Percentiles rank a stretch among this genome's conserved stretches.
These are phyloP conservation scores for Cercospora zeae-maydis DNA, from an alignment of 2,329 filamentous ascomycete species.

Conservation along the genomic window DNA sequence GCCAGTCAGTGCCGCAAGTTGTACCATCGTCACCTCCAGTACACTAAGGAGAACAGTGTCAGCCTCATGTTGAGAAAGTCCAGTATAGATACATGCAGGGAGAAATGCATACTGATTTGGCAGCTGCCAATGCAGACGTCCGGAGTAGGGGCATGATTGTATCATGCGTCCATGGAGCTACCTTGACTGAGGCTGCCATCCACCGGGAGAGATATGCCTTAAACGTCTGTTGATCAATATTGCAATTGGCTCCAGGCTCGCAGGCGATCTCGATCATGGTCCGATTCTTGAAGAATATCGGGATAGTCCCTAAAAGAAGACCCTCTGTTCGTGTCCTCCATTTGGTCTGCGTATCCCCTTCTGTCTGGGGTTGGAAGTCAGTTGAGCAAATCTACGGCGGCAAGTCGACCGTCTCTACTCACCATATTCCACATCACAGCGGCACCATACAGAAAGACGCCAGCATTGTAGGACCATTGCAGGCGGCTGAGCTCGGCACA, in stretches of 20 bases:
- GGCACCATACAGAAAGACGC: constrained; percentile 45
- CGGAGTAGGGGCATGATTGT: constrained; percentile 52
- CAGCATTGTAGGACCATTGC: constrained; percentile 49
- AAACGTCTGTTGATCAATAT: constrained; percentile 46
- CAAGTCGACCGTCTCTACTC: constrained; percentile 9
- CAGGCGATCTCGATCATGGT: constrained; percentile 49
- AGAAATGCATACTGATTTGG: constrained; percentile 36
- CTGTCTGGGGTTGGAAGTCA: constrained; percentile 21
- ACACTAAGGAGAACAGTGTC: constrained; percentile 37
- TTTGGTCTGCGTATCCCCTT: constrained; percentile 19
- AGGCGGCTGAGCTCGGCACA: constrained; percentile 44
- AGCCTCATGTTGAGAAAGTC: background rate
- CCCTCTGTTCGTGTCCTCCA: constrained; percentile 27
- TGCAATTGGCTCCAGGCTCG: constrained; percentile 42
- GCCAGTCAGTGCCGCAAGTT: constrained; percentile 47
- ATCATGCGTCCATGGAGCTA: constrained; percentile 55
- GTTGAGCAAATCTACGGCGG: background rate
- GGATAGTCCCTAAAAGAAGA: constrained; percentile 29
- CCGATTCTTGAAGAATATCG: constrained; percentile 40
- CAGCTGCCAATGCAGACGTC: constrained; percentile 53
- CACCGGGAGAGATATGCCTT: constrained; percentile 50
- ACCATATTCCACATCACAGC: constrained; percentile 49
- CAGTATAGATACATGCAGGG: background rate
- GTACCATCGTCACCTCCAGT: constrained; percentile 46
- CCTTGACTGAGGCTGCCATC: constrained; percentile 54